Evolutionary conservation across 2,329 filamentous ascomycete species (phyloP).

Genomic region (Aspergillus pseudoterreus): DNA sequence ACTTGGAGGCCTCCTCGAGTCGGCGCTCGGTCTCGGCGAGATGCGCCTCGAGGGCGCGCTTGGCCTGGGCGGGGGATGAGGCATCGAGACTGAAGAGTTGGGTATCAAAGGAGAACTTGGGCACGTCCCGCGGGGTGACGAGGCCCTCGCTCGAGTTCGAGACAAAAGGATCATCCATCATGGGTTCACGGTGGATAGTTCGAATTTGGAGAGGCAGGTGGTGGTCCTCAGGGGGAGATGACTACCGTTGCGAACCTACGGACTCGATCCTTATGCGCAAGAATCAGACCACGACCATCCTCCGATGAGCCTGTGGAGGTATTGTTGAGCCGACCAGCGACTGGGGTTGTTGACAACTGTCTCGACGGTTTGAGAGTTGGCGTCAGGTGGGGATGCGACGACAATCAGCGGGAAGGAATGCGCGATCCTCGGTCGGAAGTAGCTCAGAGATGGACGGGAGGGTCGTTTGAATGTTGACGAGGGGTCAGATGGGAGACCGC

Average conservation of each 20-base stretch:
- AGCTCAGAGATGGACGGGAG: background rate
- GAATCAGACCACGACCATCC: conserved; percentile 26
- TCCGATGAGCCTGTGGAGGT: conserved; percentile 17
- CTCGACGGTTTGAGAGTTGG: background rate
- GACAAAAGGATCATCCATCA: conserved; percentile 58
- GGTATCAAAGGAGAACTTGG: conserved; percentile 82
- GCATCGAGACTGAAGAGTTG: conserved; percentile 75
- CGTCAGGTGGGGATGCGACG: background rate
- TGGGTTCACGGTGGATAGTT: conserved; percentile 14
- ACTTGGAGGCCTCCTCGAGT: conserved; percentile 82
- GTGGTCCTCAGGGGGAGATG: conserved; percentile 10
- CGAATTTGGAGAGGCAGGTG: background rate
- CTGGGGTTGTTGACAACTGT: conserved; percentile 11
- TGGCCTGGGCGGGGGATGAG: conserved; percentile 82
- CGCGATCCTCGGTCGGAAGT: conserved; percentile 3
- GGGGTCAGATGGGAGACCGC: background rate
- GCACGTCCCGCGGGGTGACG: conserved; percentile 41
- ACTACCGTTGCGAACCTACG: conserved; percentile 18
- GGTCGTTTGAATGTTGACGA: background rate
- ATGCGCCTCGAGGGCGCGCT: conserved; percentile 84
- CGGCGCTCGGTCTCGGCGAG: conserved; percentile 87
- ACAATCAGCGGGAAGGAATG: conserved; percentile 1
- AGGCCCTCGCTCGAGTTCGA: conserved; percentile 42
- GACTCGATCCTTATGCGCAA: conserved; percentile 17
- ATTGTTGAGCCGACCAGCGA: conserved; percentile 31